These are phyloP conservation scores for Mercurialis annua DNA, from an alignment of 345 rosid species.

Conservation along the genomic window DNA sequence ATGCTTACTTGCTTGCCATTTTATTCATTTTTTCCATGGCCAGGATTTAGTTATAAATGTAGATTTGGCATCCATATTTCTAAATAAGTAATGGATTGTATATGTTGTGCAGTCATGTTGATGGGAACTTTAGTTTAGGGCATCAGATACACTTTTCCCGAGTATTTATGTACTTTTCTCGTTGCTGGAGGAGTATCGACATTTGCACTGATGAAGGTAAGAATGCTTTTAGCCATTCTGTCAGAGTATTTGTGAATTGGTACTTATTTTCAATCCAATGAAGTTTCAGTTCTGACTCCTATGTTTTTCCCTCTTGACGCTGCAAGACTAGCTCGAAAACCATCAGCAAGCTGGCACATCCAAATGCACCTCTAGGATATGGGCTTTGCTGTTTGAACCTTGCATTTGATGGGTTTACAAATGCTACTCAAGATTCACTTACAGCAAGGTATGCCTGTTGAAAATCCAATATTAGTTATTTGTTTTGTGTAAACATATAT, in stretches of 20 bases:
- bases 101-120: conserved; percentile 68
- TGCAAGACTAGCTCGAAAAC: conserved; percentile 88
- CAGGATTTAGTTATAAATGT: not conserved
- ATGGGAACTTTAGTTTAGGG: conserved; percentile 93
- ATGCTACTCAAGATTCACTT: conserved; percentile 96
- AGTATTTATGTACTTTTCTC: conserved; percentile 75
- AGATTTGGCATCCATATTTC: no score
- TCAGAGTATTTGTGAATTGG: not conserved
- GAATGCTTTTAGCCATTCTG: not conserved
- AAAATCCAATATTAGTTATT: not conserved
- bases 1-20: not conserved
- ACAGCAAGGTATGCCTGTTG: conserved; percentile 50
- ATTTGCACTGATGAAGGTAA: conserved; percentile 87
- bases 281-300: conserved; percentile 10
- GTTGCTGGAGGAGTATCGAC: conserved; percentile 92
- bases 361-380: conserved; percentile 94
- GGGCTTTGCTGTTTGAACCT: conserved; percentile 91
- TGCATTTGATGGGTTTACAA: conserved; percentile 95
- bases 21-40: no score
- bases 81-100: conserved; percentile 7
- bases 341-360: conserved; percentile 88
- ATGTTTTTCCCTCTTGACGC: not conserved
- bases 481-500: no score
- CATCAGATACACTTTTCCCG: conserved; percentile 69
- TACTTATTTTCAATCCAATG: not conserved